These are phyloP conservation scores for Melaleuca quinquenervia DNA, from an alignment of 345 rosid genomes.

Conservation along the genomic window DNA sequence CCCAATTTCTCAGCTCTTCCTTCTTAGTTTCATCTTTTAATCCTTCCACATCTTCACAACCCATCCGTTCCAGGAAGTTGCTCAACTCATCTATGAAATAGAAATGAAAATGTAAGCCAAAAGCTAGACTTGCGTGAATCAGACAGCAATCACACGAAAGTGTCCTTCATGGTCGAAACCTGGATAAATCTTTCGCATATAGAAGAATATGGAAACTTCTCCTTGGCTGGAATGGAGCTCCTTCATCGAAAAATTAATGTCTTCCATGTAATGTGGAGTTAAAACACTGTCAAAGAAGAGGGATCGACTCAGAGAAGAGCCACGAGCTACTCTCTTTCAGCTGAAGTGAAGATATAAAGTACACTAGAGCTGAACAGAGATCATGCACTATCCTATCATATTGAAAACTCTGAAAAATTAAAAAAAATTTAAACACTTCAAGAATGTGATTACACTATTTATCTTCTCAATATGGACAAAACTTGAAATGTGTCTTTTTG, in stretches of 20 bases:
- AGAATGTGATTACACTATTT: background rate
- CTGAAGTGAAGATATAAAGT: background rate
- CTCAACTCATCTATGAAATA: constrained; percentile 72
- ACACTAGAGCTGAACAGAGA: background rate
- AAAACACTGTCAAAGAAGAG: constrained; percentile 49
- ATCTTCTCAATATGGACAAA: background rate
- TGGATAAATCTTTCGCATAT: constrained; percentile 83
- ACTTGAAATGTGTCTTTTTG: background rate
- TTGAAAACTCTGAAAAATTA: background rate
- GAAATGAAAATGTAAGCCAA: background rate
- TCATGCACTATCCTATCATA: background rate
- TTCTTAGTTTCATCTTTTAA: constrained; percentile 33
- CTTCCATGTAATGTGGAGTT: constrained; percentile 90
- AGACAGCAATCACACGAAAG: background rate
- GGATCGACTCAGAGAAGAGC: constrained; percentile 2
- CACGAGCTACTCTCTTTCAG: background rate
- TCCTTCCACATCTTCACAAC: constrained; percentile 38
- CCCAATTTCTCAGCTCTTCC: constrained; percentile 81
- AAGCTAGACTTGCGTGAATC: background rate
- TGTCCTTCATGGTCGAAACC: constrained; percentile 24
- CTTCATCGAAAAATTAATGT: constrained; percentile 55
- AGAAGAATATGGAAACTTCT: constrained; percentile 68
- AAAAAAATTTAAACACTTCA: background rate
- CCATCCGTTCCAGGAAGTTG: constrained; percentile 84
- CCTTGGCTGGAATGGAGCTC: constrained; percentile 67